Evolutionary conservation across 2,329 filamentous ascomycete species (phyloP).

Genomic region (Diaporthe destruens): DNA sequence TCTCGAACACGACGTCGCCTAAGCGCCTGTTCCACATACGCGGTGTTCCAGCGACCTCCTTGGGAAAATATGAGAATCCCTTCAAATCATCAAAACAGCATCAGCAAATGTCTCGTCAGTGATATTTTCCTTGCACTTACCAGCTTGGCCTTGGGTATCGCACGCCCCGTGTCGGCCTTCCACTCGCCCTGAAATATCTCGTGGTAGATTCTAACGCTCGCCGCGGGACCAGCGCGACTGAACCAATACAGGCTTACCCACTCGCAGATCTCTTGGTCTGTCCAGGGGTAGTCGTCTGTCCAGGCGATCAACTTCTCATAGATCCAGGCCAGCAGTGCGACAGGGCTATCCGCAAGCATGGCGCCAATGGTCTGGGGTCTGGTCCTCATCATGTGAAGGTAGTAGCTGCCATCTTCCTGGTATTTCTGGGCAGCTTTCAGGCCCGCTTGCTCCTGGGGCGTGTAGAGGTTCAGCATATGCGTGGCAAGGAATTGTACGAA

Average conservation of each 20-base stretch:
- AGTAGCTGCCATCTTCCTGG: background rate
- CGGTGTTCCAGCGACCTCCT: slow-evolving; percentile 67
- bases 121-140: background rate
- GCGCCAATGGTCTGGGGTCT: slow-evolving; percentile 81
- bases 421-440: slow-evolving; percentile 11
- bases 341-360: slow-evolving; percentile 75
- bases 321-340: slow-evolving; percentile 81
- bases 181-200: slow-evolving; percentile 57
- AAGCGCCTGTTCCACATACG: slow-evolving; percentile 68
- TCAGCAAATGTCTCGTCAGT: background rate
- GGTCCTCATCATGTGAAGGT: slow-evolving; percentile 16
- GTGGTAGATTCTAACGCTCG: slow-evolving; percentile 78
- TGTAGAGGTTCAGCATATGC: slow-evolving; percentile 19
- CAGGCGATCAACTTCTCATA: slow-evolving; percentile 85
- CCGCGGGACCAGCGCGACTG: slow-evolving; percentile 75
- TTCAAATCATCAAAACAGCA: background rate
- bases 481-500: slow-evolving; percentile 18
- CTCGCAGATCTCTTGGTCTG: slow-evolving; percentile 79
- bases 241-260: slow-evolving; percentile 83
- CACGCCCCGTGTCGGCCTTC: slow-evolving; percentile 52
- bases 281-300: slow-evolving; percentile 80
- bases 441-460: background rate
- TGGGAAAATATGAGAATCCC: slow-evolving; percentile 61
- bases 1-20: slow-evolving; percentile 70
- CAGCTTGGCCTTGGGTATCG: background rate